These are phyloP conservation scores for Panicum miliaceum DNA, from an alignment of 176 grass and related monocot genomes.

Conservation along the genomic window DNA sequence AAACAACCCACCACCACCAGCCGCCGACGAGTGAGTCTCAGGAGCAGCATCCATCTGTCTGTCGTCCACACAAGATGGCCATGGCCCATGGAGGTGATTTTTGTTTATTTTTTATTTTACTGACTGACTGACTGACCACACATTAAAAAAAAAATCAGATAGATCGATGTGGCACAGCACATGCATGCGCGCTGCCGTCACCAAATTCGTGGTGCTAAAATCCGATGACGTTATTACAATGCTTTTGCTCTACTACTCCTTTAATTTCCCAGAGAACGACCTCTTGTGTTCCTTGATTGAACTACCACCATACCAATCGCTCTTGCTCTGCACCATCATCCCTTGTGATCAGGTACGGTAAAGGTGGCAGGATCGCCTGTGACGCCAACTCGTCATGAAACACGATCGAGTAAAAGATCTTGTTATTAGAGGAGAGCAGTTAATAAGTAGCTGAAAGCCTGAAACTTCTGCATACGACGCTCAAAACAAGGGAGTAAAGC, in stretches of 20 bases:
- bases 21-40: not conserved
- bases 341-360: not conserved
- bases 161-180: not conserved
- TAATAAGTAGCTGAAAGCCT: not conserved
- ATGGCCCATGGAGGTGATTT: not conserved
- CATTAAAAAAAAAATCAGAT: not conserved
- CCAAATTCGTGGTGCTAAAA: not conserved
- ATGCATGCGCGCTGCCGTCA: not conserved
- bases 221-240: not conserved
- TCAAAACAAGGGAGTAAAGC: not conserved
- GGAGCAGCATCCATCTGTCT: not conserved
- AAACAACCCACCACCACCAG: constrained; percentile 24
- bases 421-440: not conserved
- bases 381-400: not conserved
- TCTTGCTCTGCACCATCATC: not conserved
- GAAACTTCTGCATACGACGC: not conserved
- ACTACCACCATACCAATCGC: not conserved
- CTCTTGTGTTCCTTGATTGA: not conserved
- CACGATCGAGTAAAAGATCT: constrained; percentile 6
- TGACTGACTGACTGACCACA: too few species aligned
- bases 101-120: not conserved
- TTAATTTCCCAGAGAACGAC: constrained; percentile 21
- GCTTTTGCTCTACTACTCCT: not conserved
- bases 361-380: not conserved
- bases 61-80: too few species aligned